Base-by-base conservation (phyloP, 306 rosid genomes). In the Cajanus cajan region DNA sequence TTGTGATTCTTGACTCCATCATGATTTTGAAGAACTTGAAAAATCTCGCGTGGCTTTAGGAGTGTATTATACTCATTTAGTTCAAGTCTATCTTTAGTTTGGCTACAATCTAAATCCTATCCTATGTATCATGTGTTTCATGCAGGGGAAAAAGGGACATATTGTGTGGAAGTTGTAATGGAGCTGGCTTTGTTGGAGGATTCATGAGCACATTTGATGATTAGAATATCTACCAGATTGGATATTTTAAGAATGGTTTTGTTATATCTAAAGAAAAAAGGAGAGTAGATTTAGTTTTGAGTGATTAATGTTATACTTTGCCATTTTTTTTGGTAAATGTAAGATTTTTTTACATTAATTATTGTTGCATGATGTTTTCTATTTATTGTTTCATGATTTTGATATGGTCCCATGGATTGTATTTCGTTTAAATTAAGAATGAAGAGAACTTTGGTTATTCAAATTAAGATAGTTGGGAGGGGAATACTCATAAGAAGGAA, bases 161-260 rank as follows among this genome's bases (percentile, higher is more conserved):
- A 28, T 71, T 92, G 54, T 92, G 97, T 80, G 97, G 96, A 63
- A 76, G 41, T 0, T 92, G 96, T 80, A 92, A 87, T 62, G 96
- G 96, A 82, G 97, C 96, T 62, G 95, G 97, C 75, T 92, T 92
- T 84, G 0, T 78, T 9, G 97, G 93, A 24, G 97, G 95, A 47
- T 89, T 87, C 83, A 86, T 92, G 93, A 92, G 88, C 90, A 25
- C 95, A 12, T 79, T 81, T 28, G 95, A 90, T 13, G 78, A 73
- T 14, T 92, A 87, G 82, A 80, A 58, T 48, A 44, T 55, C 4
- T 8, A 14, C 33, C 62, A 21, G 11, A 4, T n/a, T 18, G 67
- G 65, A 4, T 37, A 22, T 19, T 21, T 28, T 21, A 54, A 59
- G 25, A 48, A 77, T 6, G 3, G 8, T n/a, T 15, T 48, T 1